Base-by-base conservation (phyloP, 352 stramenopile genomes). In the Halophytophthora batemanensis region DNA sequence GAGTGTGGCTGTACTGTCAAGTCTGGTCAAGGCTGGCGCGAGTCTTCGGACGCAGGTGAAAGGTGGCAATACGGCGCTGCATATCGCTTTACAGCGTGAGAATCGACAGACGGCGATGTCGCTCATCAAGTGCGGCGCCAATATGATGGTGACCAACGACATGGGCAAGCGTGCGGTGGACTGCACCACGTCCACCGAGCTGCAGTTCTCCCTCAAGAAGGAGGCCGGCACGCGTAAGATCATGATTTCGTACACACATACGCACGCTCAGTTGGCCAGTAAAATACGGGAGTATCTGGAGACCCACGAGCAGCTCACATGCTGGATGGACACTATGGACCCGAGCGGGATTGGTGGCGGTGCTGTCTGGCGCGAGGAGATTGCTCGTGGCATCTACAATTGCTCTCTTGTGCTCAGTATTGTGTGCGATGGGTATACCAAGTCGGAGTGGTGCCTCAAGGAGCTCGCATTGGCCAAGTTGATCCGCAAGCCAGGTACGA, bases 251-350 rank as follows among this genome's bases (percentile, higher is more conserved):
- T 90, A 90, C 51, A 86, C 78, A 28, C 80, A 90, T 53, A 74
- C 80, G 8, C 80, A 89, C 42, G 71, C 71, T 37, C 64, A 76
- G 21, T 69, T 93, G 12, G 82, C 82, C 1, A 66, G 77, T 22
- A 66, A 63, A 35, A 63, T 93, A 39, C 80, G 81, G 12, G 71
- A 90, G 43, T 69, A 71, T 52, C 50, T 91, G 10, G 79, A 90
- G 56, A 77, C 65, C 17, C 50, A 77, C 17, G 74, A 71, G 13
- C 61, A 72, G 29, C 49, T 89, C 3, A 91, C 82, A 17, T 89
- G 77, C 44, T 90, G 78, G 80, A 86, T 93, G 76, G 82, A 93
- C 57, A 85, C 74, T 17, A 91, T 90, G 80, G 80, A 93, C 45
- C 80, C 79, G 6, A 86, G 70, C 33, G 81, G 77, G 18, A 90